Conservation (phyloP, 1,139 yeast species). For the Pichia sp. region DNA sequence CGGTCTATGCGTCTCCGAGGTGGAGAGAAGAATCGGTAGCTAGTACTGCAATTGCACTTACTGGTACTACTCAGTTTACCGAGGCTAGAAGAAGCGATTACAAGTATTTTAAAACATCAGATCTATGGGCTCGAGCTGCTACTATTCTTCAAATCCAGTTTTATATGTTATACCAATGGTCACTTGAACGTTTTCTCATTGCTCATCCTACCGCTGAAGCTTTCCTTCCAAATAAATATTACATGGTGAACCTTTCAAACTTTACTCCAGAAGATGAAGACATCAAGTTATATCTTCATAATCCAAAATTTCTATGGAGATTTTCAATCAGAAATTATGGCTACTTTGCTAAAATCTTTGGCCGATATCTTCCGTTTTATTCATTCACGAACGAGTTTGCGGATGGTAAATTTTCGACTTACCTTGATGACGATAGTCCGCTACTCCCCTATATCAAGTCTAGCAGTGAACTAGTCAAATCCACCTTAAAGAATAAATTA, state of each 20-base stretch:
- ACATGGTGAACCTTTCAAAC: background rate
- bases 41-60: slow-evolving; percentile 3
- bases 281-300: background rate
- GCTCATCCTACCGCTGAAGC: background rate
- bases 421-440: background rate
- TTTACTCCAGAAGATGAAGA: slow-evolving; percentile 4
- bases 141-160: slow-evolving; percentile 8
- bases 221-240: background rate
- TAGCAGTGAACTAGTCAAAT: background rate
- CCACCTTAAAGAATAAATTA: background rate
- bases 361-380: background rate
- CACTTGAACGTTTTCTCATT: background rate
- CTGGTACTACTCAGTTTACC: slow-evolving; percentile 10
- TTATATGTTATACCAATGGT: slow-evolving; percentile 4
- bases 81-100: slow-evolving; percentile 9
- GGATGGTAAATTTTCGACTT: background rate
- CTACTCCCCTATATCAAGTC: background rate
- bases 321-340: slow-evolving; percentile 8
- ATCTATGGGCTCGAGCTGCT: slow-evolving; percentile 4
- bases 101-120: background rate
- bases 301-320: slow-evolving; percentile 11
- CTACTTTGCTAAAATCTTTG: background rate
- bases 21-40: background rate
- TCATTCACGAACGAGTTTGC: background rate
- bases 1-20: background rate